Base-by-base conservation (phyloP, 1,284 basidiomycete genomes). In the Cryptococcus sp. region DNA sequence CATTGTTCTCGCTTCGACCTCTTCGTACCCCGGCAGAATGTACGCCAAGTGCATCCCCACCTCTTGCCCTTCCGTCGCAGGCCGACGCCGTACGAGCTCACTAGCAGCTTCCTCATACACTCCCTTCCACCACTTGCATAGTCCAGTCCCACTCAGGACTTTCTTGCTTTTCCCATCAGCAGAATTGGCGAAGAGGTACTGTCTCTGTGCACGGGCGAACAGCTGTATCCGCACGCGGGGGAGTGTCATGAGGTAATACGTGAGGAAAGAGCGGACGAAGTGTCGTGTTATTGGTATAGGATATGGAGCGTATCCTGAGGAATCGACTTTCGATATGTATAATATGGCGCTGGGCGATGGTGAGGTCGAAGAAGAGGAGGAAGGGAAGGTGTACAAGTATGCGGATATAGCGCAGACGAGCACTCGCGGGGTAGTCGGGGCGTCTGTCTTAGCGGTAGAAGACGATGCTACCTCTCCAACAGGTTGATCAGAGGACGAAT, bases 131-230 rank as follows among this genome's bases (percentile, higher is more conserved):
- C 95, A 99, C 50, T 82, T 86, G 74, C 93, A 93, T 1, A 99
- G 83, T 65, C 84, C 84, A 25, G 87, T 82, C 69, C 97, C 95
- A 39, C 84, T 84, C 52, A 95, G 78, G 1, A 90, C 87, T 23
- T 82, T 84, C 80, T 98, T 98, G 20, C 84, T 84, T 1, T 77
- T 47, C 65, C 85, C 88, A 25, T 92, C 86, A 3, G 85, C 81
- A n/a, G 90, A 92, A 71, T 93, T 92, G 0, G 94, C 90, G 75
- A 99, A 98, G 31, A 99, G 82, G 75, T 99, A 99, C 73, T 97
- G 93, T 39, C 81, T 82, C 78, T 98, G 94, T 1, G 90, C 87
- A 19, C 93, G 84, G 1, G 95, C 95, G 71, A 99, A 96, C 31
- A 98, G 82, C 67, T 96, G 91, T 7, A 97, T 82, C 83, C 89